Base-by-base conservation (phyloP, 805 yeast species). In the Wickerhamiella musiphila region DNA sequence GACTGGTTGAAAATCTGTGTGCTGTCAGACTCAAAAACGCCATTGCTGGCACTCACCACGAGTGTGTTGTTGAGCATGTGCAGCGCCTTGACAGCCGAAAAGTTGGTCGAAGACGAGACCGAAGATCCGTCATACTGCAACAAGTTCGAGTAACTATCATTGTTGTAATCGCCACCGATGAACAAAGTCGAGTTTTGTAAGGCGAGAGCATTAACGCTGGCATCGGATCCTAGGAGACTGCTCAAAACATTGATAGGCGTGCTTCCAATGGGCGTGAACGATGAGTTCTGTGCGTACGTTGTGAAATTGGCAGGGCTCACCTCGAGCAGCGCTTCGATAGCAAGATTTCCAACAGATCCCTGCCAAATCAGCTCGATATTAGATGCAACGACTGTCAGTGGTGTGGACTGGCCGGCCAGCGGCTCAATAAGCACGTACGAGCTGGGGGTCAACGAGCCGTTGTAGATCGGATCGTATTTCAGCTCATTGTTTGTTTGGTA, bases 401-500 rank as follows among this genome's bases (percentile, higher is more conserved):
- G 54, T 4, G 52, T 52, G 4, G 34, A 23, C 20, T 49, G 48
- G 8, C 37, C 36, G 1, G 41, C 10, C 4, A 39, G 21, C 1
- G 49, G 44, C 17, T 21, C 25, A 46, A 47, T 25, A 18, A 32
- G 21, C 39, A 77, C 41, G 5, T 56, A 58, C 8, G 78, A 56
- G 14, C 55, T 56, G 1, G 69, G 66, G 2, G 63, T 44, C 23
- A 63, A 53, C 37, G 68, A 69, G 1, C 96, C 98, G 26, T 65
- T 58, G 50, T 57, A 86, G 6, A 90, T 48, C 13, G 65, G 60
- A 52, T 90, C 96, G 50, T 81, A 86, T 51, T 90, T 90, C 30
- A 73, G 66, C 35, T 70, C 65, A 22, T 69, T 60, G 51, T 90
- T 90, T 29, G 81, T 82, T 54, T 90, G 96, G 49, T 70, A 82